Percentiles rank a stretch among this genome's conserved stretches.
Conservation (phyloP, 2,329 filamentous ascomycete genomes). For the Microcyclosporella mali region DNA sequence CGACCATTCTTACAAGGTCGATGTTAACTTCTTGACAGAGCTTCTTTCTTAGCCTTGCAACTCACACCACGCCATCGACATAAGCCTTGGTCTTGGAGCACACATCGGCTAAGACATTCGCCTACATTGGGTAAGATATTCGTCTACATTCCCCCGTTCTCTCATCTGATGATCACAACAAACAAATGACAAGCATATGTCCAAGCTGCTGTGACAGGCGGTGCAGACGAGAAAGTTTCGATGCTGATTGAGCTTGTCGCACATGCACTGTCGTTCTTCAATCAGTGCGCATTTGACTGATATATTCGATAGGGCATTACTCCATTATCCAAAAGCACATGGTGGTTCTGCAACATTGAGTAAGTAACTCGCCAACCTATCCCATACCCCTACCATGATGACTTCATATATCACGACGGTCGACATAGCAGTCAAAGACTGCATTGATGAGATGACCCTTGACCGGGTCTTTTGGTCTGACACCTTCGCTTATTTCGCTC, state of each 20-base stretch:
- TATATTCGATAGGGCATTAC: not conserved
- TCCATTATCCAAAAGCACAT: constrained; percentile 2
- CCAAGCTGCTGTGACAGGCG: constrained; percentile 34
- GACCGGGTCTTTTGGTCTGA: constrained; percentile 32
- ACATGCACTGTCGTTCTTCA: no score
- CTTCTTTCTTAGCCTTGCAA: no score
- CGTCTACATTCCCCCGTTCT: no score
- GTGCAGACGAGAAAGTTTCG: constrained; percentile 30
- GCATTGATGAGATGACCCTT: constrained; percentile 37
- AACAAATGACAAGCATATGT: constrained; percentile 38
- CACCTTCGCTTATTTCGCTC: constrained; percentile 2
- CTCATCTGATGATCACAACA: constrained; percentile 29
- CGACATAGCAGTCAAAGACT: constrained; percentile 34
- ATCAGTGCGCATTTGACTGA: no score
- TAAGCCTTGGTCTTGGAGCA: no score
- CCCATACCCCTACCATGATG: constrained; percentile 26
- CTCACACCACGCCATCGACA: no score
- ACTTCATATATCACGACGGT: constrained; percentile 37
- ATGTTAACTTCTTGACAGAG: no score
- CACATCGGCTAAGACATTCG: no score
- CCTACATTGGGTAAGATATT: no score
- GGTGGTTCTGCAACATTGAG: no score
- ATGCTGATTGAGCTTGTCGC: constrained; percentile 17
- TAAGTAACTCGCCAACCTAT: not conserved
- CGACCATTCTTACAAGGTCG: no score